Evolutionary conservation across 257 asterid species (phyloP).

Genomic region (Solanum dulcamara): DNA sequence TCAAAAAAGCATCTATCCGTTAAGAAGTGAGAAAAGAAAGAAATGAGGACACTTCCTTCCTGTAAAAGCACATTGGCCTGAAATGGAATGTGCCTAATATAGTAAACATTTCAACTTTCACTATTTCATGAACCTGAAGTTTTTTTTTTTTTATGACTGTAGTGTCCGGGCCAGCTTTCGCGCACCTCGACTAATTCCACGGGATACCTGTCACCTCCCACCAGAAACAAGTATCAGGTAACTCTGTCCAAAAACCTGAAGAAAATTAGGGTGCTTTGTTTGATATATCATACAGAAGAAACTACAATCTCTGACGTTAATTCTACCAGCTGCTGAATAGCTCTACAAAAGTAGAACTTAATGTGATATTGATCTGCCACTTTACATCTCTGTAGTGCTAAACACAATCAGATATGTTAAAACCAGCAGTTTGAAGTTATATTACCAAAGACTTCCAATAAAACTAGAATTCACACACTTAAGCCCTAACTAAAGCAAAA

Average conservation of each 20-base stretch:
- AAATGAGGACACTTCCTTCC: not conserved
- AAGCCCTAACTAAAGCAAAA: not conserved
- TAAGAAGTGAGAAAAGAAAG: not conserved
- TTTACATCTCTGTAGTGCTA: not conserved
- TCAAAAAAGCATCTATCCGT: not conserved
- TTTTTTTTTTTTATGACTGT: too few relatives aligned
- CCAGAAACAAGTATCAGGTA: too few relatives aligned
- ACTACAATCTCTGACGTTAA: not conserved
- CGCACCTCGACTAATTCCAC: too few relatives aligned
- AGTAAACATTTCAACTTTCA: not conserved
- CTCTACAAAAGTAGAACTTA: not conserved
- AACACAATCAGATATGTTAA: not conserved
- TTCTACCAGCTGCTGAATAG: not conserved
- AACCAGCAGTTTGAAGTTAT: not conserved
- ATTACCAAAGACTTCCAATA: not conserved
- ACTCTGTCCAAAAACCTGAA: too few relatives aligned
- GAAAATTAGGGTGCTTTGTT: not conserved
- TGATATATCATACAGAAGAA: not conserved
- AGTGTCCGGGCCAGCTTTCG: too few relatives aligned
- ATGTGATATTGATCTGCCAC: not conserved
- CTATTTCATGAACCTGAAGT: not conserved
- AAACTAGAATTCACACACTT: not conserved
- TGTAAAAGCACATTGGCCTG: not conserved
- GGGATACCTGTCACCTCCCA: too few relatives aligned
- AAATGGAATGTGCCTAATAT: not conserved